Conservation (phyloP, 148 eudicot species). For the Suaeda aralocaspica region DNA sequence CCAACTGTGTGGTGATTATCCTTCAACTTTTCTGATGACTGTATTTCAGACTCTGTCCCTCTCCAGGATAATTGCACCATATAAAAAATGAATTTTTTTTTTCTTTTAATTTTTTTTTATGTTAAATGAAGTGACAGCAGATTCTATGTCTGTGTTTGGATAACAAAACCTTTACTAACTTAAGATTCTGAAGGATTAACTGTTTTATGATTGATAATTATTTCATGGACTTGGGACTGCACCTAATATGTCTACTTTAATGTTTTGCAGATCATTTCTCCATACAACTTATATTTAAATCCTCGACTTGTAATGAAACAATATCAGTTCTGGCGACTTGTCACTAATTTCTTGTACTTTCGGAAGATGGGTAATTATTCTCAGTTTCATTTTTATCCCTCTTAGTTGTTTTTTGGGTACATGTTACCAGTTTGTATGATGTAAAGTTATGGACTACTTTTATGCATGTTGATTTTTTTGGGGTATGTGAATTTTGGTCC, state of each 20-base stretch:
- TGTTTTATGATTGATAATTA: neutral
- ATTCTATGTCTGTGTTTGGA: neutral
- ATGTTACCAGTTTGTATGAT: neutral
- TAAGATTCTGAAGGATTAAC: neutral
- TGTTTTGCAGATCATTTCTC: constrained; percentile 82
- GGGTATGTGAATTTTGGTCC: neutral
- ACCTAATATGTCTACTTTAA: constrained; percentile 2
- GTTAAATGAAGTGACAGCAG: too few species aligned
- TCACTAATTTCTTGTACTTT: constrained; percentile 92
- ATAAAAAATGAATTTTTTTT: neutral
- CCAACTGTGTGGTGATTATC: neutral
- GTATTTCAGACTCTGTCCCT: too few species aligned
- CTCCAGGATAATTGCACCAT: neutral
- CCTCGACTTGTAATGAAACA: constrained; percentile 87
- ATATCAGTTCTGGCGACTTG: constrained; percentile 88
- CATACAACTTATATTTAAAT: constrained; percentile 76
- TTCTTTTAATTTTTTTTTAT: too few species aligned
- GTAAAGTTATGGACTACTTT: neutral
- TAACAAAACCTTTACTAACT: neutral
- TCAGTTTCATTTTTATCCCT: constrained; percentile 8
- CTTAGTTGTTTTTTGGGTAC: neutral
- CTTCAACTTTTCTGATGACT: neutral
- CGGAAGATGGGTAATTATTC: constrained; percentile 81
- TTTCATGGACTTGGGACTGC: neutral
- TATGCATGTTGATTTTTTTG: neutral